Conservation (phyloP, 805 yeast species). For the Suhomyces kilbournensis region DNA sequence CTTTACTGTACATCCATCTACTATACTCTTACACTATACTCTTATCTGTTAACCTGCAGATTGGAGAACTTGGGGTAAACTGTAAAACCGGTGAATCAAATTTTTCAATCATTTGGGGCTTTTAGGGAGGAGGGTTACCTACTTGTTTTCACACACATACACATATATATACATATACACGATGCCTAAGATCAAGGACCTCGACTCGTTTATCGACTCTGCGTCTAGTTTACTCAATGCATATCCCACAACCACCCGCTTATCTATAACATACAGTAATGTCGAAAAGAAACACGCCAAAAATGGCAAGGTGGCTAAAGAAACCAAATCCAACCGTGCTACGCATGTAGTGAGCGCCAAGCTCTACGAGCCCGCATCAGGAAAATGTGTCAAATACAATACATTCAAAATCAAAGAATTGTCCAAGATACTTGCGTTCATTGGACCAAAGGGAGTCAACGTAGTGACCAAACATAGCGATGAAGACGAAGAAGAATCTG, state of each 20-base stretch:
- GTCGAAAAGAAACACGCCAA: constrained; percentile 20
- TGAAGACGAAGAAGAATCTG: constrained; percentile 7
- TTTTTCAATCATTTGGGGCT: not conserved
- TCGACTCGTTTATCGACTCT: constrained; percentile 29
- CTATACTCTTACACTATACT: no score
- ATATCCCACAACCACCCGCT: constrained; percentile 30
- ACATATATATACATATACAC: not conserved
- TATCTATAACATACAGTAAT: constrained; percentile 38
- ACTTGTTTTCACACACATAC: not conserved
- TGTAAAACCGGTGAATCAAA: not conserved
- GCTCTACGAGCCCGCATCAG: constrained; percentile 61
- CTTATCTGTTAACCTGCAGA: no score
- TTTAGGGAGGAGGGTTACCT: not conserved
- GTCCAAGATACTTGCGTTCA: constrained; percentile 63
- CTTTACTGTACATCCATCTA: not conserved
- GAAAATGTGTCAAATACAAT: constrained; percentile 55
- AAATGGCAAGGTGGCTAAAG: constrained; percentile 8
- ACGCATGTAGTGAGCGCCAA: constrained; percentile 49
- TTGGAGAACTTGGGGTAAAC: not conserved
- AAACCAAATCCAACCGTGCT: constrained; percentile 17
- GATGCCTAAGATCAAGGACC: constrained; percentile 7
- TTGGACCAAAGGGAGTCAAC: constrained; percentile 67
- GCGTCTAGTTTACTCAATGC: constrained; percentile 34
- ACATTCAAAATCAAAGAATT: constrained; percentile 70
- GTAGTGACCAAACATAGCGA: constrained; percentile 20